phyloP scores from a whole-genome alignment of 2,329 filamentous ascomycete genomes.

The Myriosclerotinia scirpicola region DNA sequence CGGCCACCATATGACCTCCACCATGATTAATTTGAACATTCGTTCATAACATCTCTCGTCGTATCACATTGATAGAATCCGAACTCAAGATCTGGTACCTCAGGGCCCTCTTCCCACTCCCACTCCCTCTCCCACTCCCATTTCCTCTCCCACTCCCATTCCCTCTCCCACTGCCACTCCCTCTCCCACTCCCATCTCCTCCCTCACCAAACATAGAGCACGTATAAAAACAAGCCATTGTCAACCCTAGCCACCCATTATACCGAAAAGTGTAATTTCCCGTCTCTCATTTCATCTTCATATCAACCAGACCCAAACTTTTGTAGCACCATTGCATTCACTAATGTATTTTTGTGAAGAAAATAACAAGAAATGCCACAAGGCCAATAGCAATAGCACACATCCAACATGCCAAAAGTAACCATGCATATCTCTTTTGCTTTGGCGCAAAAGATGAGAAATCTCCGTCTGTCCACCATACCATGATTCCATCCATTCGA shows the following conservation, averaged over 20 bases:
- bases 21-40: background rate
- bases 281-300: background rate
- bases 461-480: constrained; percentile 34
- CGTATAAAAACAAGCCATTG: background rate
- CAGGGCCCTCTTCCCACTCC: background rate
- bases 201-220: background rate
- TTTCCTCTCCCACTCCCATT: too few species aligned
- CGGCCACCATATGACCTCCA: background rate
- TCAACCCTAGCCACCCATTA: background rate
- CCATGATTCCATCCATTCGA: constrained; percentile 34
- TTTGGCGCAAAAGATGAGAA: constrained; percentile 30
- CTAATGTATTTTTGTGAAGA: constrained; percentile 8
- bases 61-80: constrained; percentile 6
- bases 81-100: background rate
- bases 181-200: too few species aligned
- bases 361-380: constrained; percentile 29
- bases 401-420: constrained; percentile 30
- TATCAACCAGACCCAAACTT: background rate
- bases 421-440: constrained; percentile 34
- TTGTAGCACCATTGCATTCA: background rate
- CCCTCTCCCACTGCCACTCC: too few species aligned
- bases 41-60: background rate
- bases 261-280: too few species aligned
- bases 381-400: constrained; percentile 28
- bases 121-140: too few species aligned